Evolutionary conservation across 805 yeast genomes (phyloP), one percentile per base, ranked within the genome.

Genomic region (Sugiyamaella marilandica): DNA sequence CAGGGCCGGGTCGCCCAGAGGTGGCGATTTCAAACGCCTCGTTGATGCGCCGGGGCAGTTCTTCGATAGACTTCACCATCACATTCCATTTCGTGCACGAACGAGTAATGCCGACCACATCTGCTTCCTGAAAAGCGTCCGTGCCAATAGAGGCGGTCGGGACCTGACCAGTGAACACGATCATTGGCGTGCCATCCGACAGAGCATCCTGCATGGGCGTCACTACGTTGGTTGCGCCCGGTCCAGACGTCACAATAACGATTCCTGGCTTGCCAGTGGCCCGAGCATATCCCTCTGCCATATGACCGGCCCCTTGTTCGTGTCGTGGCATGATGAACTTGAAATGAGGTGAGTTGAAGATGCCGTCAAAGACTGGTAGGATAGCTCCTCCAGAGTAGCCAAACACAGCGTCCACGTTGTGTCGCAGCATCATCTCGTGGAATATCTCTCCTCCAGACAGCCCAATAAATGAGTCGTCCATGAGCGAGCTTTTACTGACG

Each of bases 361-460:
- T 94, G 61, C 98, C 98, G 69, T 94, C 99, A 67, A 86, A 94
- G 24, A 94, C 99, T 11, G 99, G 98, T 64, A 94, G 78, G 65
- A 94, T 94, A 61, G 99, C 99, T 69, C 99, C 99, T 65, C 99
- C 99, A 51, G 99, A 95, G 74, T 94, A 94, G 41, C 99, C 99
- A 69, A 92, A 94, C 46, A 94, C 82, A 55, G 97, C 89, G 70
- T 94, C 97, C 53, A 94, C 99, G 51, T 87, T 81, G 69, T 94
- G 97, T 69, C 97, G 82, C 57, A 83, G 77, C 98, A 94, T 94
- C 98, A 94, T 94, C 72, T 92, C 98, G 70, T 92, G 97, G 76
- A 94, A 94, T 57, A 94, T 91, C 73, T 94, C 94, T 62, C 99
- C 99, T 59, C 99, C 99, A n/a, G 96, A 85, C 62, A 90, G 79